Conservation (phyloP, 257 asterid species). For the Linderniella brevidens region DNA sequence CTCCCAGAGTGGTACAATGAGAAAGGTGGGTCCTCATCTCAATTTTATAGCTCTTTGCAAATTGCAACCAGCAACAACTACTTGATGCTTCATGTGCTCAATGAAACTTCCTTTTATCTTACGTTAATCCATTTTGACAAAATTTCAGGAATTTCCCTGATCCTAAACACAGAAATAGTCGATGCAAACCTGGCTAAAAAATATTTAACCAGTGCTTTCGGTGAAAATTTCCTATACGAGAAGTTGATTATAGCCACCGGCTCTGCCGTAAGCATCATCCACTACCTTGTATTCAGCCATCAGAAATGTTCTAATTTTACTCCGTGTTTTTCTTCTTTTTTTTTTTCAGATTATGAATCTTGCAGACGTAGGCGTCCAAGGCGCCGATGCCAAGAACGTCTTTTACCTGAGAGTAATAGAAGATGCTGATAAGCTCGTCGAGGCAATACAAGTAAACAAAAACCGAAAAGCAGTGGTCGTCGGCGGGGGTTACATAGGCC, state of each 20-base stretch:
- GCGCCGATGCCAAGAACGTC: constrained; percentile 67
- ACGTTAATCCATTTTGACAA: constrained; percentile 12
- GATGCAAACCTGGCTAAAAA: constrained; percentile 64
- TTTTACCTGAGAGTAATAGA: constrained; percentile 63
- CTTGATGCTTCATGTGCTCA: background rate
- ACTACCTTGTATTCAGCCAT: background rate
- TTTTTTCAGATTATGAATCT: constrained; percentile 38
- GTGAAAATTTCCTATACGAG: constrained; percentile 40
- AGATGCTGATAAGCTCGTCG: constrained; percentile 69
- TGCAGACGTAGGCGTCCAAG: constrained; percentile 66
- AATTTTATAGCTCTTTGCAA: background rate
- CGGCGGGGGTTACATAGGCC: constrained; percentile 89
- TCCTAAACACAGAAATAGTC: constrained; percentile 63
- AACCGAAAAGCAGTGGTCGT: constrained; percentile 61
- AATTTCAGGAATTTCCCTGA: constrained; percentile 43
- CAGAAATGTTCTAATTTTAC: constrained; percentile 3
- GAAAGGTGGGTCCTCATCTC: constrained; percentile 33
- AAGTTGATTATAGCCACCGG: constrained; percentile 73
- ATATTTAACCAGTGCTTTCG: constrained; percentile 46
- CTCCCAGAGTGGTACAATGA: constrained; percentile 95
- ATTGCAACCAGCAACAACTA: no score
- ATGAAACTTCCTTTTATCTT: background rate
- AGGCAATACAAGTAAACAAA: constrained; percentile 54
- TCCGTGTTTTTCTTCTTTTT: constrained; percentile 5
- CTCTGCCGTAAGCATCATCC: constrained; percentile 25